Percentiles rank a stretch among this genome's conserved stretches.
phyloP scores from a whole-genome alignment of 2,329 filamentous ascomycete genomes.

The Juglanconis oblonga region DNA sequence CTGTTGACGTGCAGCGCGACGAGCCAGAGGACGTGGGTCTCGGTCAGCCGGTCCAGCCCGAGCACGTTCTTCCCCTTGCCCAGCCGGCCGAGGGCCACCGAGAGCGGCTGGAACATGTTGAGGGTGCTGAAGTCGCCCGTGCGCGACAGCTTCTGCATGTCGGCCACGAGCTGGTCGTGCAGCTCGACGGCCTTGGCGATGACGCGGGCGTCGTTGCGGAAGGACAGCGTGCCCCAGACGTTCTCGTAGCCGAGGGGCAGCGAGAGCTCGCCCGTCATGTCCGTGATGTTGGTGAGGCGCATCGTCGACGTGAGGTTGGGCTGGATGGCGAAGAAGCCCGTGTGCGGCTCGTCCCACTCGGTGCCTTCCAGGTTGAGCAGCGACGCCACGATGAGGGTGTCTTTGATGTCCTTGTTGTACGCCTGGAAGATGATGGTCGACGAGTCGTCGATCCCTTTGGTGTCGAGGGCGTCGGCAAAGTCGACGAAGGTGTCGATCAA shows the following conservation, averaged over 20 bases:
- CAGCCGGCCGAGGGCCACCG: slow-evolving; percentile 8
- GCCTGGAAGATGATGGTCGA: background rate
- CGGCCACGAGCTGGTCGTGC: slow-evolving; percentile 26
- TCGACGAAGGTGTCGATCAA: background rate
- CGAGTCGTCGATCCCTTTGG: no score
- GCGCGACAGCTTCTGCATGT: slow-evolving; percentile 18
- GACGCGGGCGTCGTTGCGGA: slow-evolving; percentile 35
- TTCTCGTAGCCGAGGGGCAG: no score
- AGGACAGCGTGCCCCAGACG: slow-evolving; percentile 33
- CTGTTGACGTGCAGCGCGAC: slow-evolving; percentile 19
- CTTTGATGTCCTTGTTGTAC: slow-evolving; percentile 6
- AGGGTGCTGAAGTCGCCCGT: slow-evolving; percentile 23
- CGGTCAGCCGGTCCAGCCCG: slow-evolving; percentile 20
- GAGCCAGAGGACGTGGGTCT: slow-evolving; percentile 21
- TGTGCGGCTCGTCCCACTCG: no score
- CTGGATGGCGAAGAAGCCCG: no score
- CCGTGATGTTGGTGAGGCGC: background rate
- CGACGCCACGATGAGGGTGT: background rate
- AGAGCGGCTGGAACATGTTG: slow-evolving; percentile 25
- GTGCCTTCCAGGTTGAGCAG: background rate
- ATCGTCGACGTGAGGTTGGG: background rate
- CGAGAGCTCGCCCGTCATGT: background rate
- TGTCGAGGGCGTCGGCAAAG: background rate
- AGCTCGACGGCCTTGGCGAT: slow-evolving; percentile 31
- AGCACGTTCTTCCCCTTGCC: slow-evolving; percentile 23